Evolutionary conservation across 75 land plant genomes (phyloP), one percentile per base, ranked within the genome.

Genomic region (Pseudotsuga menziesii): DNA sequence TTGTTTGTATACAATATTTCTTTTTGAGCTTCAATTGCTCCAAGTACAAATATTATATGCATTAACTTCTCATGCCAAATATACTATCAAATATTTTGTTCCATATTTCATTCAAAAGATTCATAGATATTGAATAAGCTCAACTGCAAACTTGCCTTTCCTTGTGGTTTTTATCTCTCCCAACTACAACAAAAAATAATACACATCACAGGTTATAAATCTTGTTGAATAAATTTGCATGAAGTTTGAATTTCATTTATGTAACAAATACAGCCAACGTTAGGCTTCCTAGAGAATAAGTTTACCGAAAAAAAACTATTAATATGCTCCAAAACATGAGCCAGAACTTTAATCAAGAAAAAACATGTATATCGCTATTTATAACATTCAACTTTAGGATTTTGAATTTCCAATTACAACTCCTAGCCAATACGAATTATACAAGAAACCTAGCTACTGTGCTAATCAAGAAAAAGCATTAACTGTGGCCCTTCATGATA

Each of bases 141-240:
- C 95, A 66, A 96, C 88, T 4, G 89, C 94, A 84, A 83, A 96
- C 57, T 91, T 91, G 57, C 97, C 97, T 78, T 94, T 94, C 81
- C 75, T 90, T 70, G 98, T 96, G 35, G 88, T 12, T 36, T 74
- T 82, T 39, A 96, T 94, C 75, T 96, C 93, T 58, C 99, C 97
- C 61, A 96, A 82, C 99, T 96, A 87, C 72, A 62, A 77, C 71
- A 69, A 19, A 26, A n/a, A 61, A 32, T 9, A 76, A 61, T 44
- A 41, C 8, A 26, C 22, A 29, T 62, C 39, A 5, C 41, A 41
- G n/a, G 39, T 64, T 17, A 20, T 63, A 27, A 62, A 62, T 62
- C 14, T 17, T 35, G 35, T 32, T 5, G 20, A 64, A 35, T 36
- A 32, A 32, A 26, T 16, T 9, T 36, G 12, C 35, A 8, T 14